These are phyloP conservation scores for Escovopsis sp. DNA, from an alignment of 2,329 filamentous ascomycete species.

Conservation along the genomic window DNA sequence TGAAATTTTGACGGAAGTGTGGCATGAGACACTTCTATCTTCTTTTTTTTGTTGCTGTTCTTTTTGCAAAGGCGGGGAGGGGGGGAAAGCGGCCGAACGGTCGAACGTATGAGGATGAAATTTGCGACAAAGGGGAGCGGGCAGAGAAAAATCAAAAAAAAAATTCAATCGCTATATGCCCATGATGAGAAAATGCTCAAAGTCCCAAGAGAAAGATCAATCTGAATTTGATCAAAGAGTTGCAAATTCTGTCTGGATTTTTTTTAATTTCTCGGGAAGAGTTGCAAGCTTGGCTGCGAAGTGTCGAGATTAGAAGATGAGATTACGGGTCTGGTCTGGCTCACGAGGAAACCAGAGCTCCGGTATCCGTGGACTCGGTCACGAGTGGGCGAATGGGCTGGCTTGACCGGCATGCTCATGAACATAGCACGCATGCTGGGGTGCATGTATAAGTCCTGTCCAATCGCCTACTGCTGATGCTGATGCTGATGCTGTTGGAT, in stretches of 20 bases:
- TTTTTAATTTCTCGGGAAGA: background rate
- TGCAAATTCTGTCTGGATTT: slow-evolving; percentile 5
- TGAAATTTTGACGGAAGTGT: too few relatives aligned
- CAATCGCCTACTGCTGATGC: slow-evolving; percentile 23
- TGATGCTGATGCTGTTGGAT: too few relatives aligned
- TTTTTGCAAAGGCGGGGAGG: too few relatives aligned
- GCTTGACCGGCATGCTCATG: background rate
- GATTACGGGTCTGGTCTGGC: background rate
- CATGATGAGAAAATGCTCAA: slow-evolving; percentile 21
- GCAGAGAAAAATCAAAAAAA: slow-evolving; percentile 14
- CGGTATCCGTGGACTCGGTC: background rate
- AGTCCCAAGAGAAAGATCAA: slow-evolving; percentile 17
- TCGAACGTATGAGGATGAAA: too few relatives aligned
- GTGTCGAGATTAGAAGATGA: slow-evolving; percentile 5
- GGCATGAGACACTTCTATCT: too few relatives aligned
- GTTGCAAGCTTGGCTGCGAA: slow-evolving; percentile 1
- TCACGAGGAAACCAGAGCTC: background rate
- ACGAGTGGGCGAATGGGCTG: slow-evolving; percentile 2
- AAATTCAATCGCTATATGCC: slow-evolving; percentile 32
- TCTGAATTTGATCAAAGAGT: slow-evolving; percentile 14
- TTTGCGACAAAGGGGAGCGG: too few relatives aligned
- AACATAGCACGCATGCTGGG: background rate
- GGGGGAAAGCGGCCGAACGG: too few relatives aligned
- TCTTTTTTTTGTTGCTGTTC: too few relatives aligned
- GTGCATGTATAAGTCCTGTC: slow-evolving; percentile 4